phyloP scores from a whole-genome alignment of 1,139 yeast species.

The Entelexis paramagnoliae region DNA sequence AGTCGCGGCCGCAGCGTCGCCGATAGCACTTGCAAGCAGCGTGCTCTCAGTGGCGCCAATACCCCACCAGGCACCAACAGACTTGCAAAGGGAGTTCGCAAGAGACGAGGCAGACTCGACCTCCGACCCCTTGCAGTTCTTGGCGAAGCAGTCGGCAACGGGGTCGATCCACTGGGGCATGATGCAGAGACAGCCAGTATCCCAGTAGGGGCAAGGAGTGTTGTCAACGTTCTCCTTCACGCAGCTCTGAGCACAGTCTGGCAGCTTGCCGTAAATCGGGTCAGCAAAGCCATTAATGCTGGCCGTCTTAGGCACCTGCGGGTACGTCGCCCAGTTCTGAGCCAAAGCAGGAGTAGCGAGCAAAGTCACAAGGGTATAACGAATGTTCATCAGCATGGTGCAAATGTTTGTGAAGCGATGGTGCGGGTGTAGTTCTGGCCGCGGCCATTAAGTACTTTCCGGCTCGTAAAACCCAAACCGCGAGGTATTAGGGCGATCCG shows the following conservation, averaged over 20 bases:
- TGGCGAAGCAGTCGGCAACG: slow-evolving; percentile 7
- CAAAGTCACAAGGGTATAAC: background rate
- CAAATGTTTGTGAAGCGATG: background rate
- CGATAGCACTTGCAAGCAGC: background rate
- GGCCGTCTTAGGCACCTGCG: slow-evolving; percentile 7
- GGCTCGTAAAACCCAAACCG: background rate
- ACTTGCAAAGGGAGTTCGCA: background rate
- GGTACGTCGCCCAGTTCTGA: slow-evolving; percentile 3
- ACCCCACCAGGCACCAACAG: slow-evolving; percentile 7
- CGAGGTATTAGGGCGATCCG: background rate
- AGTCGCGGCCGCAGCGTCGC: background rate
- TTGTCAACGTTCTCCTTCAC: background rate
- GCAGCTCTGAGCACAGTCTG: slow-evolving; percentile 4
- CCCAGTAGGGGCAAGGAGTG: slow-evolving; percentile 9
- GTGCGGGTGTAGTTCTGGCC: background rate
- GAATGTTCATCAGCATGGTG: background rate
- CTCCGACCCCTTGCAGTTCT: slow-evolving; percentile 2
- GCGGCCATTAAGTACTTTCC: background rate
- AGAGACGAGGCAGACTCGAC: background rate
- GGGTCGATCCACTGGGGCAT: slow-evolving; percentile 6
- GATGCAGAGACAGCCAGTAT: slow-evolving; percentile 7
- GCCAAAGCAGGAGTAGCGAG: background rate
- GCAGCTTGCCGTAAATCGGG: slow-evolving; percentile 2
- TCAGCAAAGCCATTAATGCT: slow-evolving; percentile 8
- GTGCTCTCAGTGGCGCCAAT: slow-evolving; percentile 1